Evolutionary conservation across 2,329 filamentous ascomycete genomes (phyloP).

Genomic region (Colletotrichum liriopes): DNA sequence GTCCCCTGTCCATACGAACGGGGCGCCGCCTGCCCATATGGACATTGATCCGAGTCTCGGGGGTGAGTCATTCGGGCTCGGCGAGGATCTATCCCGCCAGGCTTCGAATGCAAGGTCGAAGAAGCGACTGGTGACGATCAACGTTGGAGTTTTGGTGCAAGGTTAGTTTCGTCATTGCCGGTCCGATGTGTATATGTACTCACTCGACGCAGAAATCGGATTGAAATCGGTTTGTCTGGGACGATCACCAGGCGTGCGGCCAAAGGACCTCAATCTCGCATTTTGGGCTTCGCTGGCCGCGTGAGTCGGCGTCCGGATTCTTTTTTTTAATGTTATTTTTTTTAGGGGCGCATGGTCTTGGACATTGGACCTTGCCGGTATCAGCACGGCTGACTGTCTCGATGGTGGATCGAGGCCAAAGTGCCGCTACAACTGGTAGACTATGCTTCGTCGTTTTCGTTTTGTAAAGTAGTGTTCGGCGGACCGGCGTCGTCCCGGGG

Average conservation of each 20-base stretch:
- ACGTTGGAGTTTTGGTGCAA: conserved; percentile 50
- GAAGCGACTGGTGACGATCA: conserved; percentile 52
- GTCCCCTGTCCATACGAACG: neutral
- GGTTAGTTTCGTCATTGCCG: conserved; percentile 47
- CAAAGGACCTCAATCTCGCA: conserved; percentile 52
- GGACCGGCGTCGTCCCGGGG: neutral
- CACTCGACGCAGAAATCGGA: conserved; percentile 52
- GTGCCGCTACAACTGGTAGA: too few species aligned
- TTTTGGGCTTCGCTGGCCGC: conserved; percentile 40
- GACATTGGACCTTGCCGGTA: neutral
- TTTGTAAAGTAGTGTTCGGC: too few species aligned
- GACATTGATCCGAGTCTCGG: conserved; percentile 25
- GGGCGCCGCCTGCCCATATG: neutral
- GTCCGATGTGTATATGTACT: neutral
- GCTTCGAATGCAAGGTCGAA: conserved; percentile 42
- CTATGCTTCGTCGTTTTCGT: too few species aligned
- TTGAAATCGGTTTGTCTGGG: conserved; percentile 57
- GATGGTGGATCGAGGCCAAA: too few species aligned
- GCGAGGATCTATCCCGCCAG: neutral
- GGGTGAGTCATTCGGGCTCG: conserved; percentile 11
- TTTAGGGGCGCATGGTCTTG: neutral
- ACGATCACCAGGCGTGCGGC: conserved; percentile 56
- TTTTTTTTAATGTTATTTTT: neutral
- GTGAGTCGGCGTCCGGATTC: neutral
- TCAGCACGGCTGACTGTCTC: neutral